Conservation (phyloP, 176 grass and related monocot genomes). For the Phoenix dactylifera region DNA sequence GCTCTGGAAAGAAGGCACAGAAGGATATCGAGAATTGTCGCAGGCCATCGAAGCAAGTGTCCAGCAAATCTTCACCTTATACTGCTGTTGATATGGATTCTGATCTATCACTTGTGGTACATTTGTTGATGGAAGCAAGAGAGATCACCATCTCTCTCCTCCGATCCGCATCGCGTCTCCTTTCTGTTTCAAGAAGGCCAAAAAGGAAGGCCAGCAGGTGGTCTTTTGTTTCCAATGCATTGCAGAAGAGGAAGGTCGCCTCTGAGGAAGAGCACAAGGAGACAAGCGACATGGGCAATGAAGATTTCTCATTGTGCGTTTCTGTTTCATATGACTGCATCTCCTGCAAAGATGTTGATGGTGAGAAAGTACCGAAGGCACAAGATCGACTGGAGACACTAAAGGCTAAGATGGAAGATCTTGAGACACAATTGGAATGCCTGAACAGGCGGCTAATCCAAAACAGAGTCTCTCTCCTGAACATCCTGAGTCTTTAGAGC, state of each 20-base stretch:
- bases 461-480: conserved; percentile 4
- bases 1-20: not conserved
- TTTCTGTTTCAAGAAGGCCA: not conserved
- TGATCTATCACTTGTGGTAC: not conserved
- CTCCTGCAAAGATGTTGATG: not conserved
- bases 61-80: not conserved
- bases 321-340: too few relatives aligned
- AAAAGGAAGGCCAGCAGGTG: conserved; percentile 2
- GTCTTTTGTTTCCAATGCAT: not conserved
- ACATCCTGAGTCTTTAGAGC: not conserved
- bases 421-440: conserved; percentile 2
- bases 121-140: not conserved
- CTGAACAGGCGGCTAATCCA: conserved; percentile 3
- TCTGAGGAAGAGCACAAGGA: not conserved
- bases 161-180: not conserved
- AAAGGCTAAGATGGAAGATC: not conserved
- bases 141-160: conserved; percentile 10
- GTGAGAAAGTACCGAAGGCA: not conserved
- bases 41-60: not conserved
- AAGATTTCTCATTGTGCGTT: too few relatives aligned
- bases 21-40: conserved; percentile 1
- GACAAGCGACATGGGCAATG: not conserved
- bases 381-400: not conserved
- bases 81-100: not conserved
- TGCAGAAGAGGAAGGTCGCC: conserved; percentile 3